Conservation (phyloP, 495 filamentous ascomycete genomes). For the Paragyromitra xinjiangensis region DNA sequence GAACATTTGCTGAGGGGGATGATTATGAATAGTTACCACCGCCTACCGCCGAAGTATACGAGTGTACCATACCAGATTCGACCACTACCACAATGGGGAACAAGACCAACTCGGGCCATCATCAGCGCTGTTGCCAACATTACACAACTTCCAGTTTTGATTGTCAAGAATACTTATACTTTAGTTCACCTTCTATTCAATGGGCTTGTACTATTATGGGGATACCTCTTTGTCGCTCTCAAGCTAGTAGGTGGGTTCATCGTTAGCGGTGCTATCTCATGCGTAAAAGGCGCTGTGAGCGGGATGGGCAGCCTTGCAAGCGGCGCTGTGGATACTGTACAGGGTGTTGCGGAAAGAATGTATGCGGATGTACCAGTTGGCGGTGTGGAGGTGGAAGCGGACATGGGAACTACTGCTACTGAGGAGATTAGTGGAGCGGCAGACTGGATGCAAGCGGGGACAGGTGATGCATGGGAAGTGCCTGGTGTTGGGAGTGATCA, state of each 20-base stretch:
- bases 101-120: slow-evolving; percentile 24
- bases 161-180: neutral
- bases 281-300: neutral
- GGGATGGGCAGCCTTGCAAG: neutral
- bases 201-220: slow-evolving; percentile 4
- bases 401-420: neutral
- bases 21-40: slow-evolving; percentile 30
- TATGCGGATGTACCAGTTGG: slow-evolving; percentile 4
- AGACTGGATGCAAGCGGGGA: slow-evolving; percentile 25
- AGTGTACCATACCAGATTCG: slow-evolving; percentile 35
- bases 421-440: neutral
- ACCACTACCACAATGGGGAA: slow-evolving; percentile 33
- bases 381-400: slow-evolving; percentile 18
- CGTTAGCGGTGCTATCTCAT: neutral
- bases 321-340: neutral
- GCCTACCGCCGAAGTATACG: slow-evolving; percentile 35
- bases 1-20: slow-evolving; percentile 15
- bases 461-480: slow-evolving; percentile 32
- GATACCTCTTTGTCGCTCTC: slow-evolving; percentile 13
- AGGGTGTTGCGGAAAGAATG: slow-evolving; percentile 11
- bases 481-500: slow-evolving; percentile 28
- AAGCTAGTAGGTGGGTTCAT: neutral
- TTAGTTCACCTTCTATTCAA: neutral
- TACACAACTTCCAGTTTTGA: slow-evolving; percentile 17
- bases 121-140: neutral